Evolutionary conservation across 176 grass and related monocot species (phyloP).

Genomic region (Puya raimondii): DNA sequence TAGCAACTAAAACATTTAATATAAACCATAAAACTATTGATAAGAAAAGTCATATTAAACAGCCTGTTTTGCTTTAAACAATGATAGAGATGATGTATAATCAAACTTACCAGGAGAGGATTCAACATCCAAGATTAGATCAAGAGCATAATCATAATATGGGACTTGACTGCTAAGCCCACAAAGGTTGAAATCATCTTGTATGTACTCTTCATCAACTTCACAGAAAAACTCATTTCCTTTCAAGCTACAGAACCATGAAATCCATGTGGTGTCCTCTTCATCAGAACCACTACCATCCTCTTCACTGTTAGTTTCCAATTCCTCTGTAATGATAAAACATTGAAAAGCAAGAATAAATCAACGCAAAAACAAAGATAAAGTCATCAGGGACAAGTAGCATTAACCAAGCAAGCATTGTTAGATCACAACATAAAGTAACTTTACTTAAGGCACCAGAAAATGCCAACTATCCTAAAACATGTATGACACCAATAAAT

Average conservation of each 20-base stretch:
- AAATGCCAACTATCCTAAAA: no score
- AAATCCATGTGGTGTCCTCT: constrained; percentile 85
- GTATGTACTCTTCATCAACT: constrained; percentile 82
- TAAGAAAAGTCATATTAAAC: no score
- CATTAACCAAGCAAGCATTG: no score
- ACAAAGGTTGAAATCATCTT: constrained; percentile 97
- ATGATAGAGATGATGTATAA: not conserved
- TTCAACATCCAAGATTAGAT: constrained; percentile 83
- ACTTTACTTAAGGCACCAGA: no score
- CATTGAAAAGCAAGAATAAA: no score
- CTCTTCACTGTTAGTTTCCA: constrained; percentile 76
- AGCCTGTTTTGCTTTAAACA: no score
- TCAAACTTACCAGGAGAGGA: constrained; percentile 52
- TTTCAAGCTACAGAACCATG: constrained; percentile 78
- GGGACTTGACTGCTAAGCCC: constrained; percentile 79
- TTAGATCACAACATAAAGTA: no score
- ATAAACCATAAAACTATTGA: no score
- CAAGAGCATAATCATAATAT: constrained; percentile 89
- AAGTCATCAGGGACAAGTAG: no score
- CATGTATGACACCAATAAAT: no score
- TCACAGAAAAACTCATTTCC: constrained; percentile 93
- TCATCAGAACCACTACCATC: constrained; percentile 78
- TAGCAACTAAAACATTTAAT: no score
- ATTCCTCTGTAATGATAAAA: constrained; percentile 40
- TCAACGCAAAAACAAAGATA: no score